Evolutionary conservation across 1,139 yeast species (phyloP).

Genomic region (Protomyces lactucae-debilis): DNA sequence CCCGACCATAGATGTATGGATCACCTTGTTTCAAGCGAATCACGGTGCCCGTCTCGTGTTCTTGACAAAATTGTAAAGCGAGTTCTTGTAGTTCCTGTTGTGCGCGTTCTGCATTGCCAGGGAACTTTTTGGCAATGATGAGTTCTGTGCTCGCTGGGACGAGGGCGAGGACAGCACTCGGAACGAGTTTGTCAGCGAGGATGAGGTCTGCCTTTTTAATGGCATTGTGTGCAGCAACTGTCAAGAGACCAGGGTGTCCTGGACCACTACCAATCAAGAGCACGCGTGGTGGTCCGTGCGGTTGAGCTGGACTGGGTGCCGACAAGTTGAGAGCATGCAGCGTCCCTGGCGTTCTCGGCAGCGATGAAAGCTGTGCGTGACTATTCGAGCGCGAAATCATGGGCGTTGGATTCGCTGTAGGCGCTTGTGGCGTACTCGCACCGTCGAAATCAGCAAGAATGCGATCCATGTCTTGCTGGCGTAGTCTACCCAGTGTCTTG

Average conservation of each 20-base stretch:
- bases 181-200: conserved; percentile 87
- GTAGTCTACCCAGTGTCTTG: conserved; percentile 52
- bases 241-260: conserved; percentile 75
- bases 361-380: neutral
- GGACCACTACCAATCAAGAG: conserved; percentile 93
- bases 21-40: conserved; percentile 95
- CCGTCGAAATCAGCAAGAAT: conserved; percentile 23
- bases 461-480: conserved; percentile 51
- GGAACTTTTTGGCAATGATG: conserved; percentile 88
- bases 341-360: conserved; percentile 12
- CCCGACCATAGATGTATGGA: conserved; percentile 94
- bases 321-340: conserved; percentile 11
- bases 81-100: conserved; percentile 72
- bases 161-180: conserved; percentile 74
- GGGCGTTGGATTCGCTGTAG: conserved; percentile 16
- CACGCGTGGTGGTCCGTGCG: conserved; percentile 49
- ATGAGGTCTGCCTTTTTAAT: conserved; percentile 78
- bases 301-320: neutral
- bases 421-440: conserved; percentile 5
- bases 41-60: conserved; percentile 48
- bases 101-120: conserved; percentile 93
- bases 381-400: conserved; percentile 8
- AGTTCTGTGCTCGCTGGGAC: conserved; percentile 70
- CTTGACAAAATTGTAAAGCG: conserved; percentile 59
- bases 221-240: conserved; percentile 78